Evolutionary conservation across 192 early-diverging fungal genomes (phyloP).

Genomic region (Entomortierella lignicola): DNA sequence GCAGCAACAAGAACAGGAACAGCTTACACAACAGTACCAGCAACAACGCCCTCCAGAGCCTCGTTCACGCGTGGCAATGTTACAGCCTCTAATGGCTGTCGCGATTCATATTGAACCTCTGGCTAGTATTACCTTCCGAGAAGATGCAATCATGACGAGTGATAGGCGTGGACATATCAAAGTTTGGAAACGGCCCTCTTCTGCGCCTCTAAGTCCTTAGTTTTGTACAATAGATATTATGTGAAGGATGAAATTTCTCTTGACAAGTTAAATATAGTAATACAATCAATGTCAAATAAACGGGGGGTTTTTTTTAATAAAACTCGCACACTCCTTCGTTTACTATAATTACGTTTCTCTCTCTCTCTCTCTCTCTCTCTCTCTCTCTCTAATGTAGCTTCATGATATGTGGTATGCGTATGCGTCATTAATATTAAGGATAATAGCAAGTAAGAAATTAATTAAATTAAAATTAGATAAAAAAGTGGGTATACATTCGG

Average conservation of each 20-base stretch:
- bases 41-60: slow-evolving; percentile 41
- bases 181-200: slow-evolving; percentile 76
- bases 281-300: neutral
- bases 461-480: slow-evolving; percentile 56
- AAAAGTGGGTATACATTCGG: slow-evolving; percentile 77
- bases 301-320: too few species aligned
- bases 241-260: too few species aligned
- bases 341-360: too few species aligned
- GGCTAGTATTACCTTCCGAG: slow-evolving; percentile 71
- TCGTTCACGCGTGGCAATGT: slow-evolving; percentile 67
- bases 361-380: too few species aligned
- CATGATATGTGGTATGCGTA: too few species aligned
- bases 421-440: neutral
- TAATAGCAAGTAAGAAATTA: slow-evolving; percentile 11
- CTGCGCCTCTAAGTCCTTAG: slow-evolving; percentile 6
- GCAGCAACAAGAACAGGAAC: slow-evolving; percentile 7
- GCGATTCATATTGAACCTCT: slow-evolving; percentile 73
- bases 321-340: too few species aligned
- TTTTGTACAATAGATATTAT: too few species aligned
- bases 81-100: slow-evolving; percentile 77
- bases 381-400: neutral
- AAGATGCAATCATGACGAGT: slow-evolving; percentile 78
- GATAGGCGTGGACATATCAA: slow-evolving; percentile 77
- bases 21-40: neutral
- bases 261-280: too few species aligned